phyloP scores from a whole-genome alignment of 257 asterid genomes.

The Echium plantagineum region DNA sequence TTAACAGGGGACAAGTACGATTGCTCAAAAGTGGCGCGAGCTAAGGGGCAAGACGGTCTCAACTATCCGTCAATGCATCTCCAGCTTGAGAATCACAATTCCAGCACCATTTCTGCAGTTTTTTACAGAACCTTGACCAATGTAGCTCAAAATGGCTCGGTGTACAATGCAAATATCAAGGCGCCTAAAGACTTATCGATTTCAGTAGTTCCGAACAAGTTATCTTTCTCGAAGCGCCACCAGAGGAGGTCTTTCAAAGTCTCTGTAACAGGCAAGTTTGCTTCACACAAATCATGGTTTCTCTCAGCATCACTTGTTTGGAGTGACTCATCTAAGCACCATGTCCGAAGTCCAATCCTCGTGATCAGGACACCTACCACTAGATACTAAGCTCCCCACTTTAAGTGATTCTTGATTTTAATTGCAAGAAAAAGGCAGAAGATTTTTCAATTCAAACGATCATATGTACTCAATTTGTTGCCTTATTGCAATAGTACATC shows the following conservation, averaged over 20 bases:
- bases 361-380: slow-evolving; percentile 20
- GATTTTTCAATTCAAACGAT: no score
- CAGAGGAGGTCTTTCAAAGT: slow-evolving; percentile 47
- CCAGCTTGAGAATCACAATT: slow-evolving; percentile 17
- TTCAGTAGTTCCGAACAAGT: slow-evolving; percentile 29
- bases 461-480: no score
- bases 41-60: slow-evolving; percentile 49
- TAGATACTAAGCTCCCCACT: no score
- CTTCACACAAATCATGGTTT: slow-evolving; percentile 8
- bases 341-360: slow-evolving; percentile 52
- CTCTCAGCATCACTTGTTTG: slow-evolving; percentile 23
- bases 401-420: no score
- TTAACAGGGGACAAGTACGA: slow-evolving; percentile 33
- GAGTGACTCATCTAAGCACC: slow-evolving; percentile 26
- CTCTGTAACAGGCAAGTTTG: slow-evolving; percentile 33
- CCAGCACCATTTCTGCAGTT: slow-evolving; percentile 29
- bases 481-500: no score
- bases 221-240: slow-evolving; percentile 23
- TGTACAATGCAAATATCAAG: slow-evolving; percentile 34
- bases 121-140: slow-evolving; percentile 47
- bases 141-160: slow-evolving; percentile 30
- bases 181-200: slow-evolving; percentile 29
- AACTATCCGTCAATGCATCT: slow-evolving; percentile 61
- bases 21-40: slow-evolving; percentile 29
- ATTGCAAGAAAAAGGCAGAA: no score